phyloP scores from a whole-genome alignment of 1,284 basidiomycete genomes.

The Trametes versicolor region DNA sequence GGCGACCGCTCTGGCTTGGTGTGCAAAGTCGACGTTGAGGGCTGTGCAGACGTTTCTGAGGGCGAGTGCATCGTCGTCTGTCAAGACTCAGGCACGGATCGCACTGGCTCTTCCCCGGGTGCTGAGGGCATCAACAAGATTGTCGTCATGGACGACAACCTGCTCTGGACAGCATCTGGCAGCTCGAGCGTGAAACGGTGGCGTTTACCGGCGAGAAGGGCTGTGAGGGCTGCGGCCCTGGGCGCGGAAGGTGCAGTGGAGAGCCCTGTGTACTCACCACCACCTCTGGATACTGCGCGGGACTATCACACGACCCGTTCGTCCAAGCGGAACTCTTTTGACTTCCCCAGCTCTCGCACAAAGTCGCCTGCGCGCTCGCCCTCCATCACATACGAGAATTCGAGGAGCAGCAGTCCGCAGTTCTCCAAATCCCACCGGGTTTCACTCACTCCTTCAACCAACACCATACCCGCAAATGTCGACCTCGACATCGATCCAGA shows the following conservation, averaged over 20 bases:
- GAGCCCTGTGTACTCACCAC: slow-evolving; percentile 33
- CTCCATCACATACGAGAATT: slow-evolving; percentile 21
- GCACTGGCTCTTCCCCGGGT: slow-evolving; percentile 37
- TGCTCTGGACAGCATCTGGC: slow-evolving; percentile 93
- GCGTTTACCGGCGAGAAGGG: slow-evolving; percentile 65
- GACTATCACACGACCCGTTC: slow-evolving; percentile 36
- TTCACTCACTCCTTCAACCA: slow-evolving; percentile 31
- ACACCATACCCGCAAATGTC: slow-evolving; percentile 3
- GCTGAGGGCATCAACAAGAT: slow-evolving; percentile 87
- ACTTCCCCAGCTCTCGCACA: slow-evolving; percentile 25
- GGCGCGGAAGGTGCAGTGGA: slow-evolving; percentile 42
- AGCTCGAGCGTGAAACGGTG: slow-evolving; percentile 86
- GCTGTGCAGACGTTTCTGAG: slow-evolving; percentile 82
- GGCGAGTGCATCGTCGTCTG: slow-evolving; percentile 91
- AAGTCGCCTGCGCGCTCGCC: slow-evolving; percentile 29
- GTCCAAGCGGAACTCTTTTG: slow-evolving; percentile 37
- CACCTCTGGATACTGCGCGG: slow-evolving; percentile 29
- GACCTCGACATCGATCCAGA: slow-evolving; percentile 32
- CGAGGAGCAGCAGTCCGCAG: slow-evolving; percentile 33
- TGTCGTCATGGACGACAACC: slow-evolving; percentile 84
- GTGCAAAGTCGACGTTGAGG: slow-evolving; percentile 91
- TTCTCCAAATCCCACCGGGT: slow-evolving; percentile 28
- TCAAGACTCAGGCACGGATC: slow-evolving; percentile 59
- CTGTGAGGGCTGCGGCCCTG: slow-evolving; percentile 46
- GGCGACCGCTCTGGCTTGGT: slow-evolving; percentile 93